These are phyloP conservation scores for Lachnellula occidentalis DNA, from an alignment of 2,329 filamentous ascomycete genomes.

Conservation along the genomic window DNA sequence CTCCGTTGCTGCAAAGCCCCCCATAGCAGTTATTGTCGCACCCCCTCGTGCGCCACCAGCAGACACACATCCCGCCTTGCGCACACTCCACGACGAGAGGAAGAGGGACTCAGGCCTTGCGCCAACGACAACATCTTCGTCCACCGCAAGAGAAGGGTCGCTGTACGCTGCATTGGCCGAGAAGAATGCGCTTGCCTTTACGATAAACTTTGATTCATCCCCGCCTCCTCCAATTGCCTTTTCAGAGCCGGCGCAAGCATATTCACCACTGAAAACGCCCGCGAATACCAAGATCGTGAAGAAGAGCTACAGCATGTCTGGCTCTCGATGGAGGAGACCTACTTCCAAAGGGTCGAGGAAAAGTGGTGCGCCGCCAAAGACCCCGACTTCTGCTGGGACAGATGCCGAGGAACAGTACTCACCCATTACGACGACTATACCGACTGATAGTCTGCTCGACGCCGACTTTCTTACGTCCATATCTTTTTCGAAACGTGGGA, in stretches of 20 bases:
- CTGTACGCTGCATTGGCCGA: constrained; percentile 23
- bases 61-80: constrained; percentile 28
- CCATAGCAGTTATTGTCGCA: constrained; percentile 40
- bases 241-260: neutral
- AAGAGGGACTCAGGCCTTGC: constrained; percentile 53
- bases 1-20: constrained; percentile 51
- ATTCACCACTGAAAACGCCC: neutral
- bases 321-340: constrained; percentile 17
- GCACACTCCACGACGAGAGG: constrained; percentile 33
- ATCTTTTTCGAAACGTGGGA: constrained; percentile 58
- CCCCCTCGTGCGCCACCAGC: constrained; percentile 24
- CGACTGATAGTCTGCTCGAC: constrained; percentile 50
- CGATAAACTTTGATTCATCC: constrained; percentile 23
- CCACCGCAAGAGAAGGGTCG: constrained; percentile 38
- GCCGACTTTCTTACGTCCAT: constrained; percentile 52
- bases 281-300: constrained; percentile 4
- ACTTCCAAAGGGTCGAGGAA: constrained; percentile 8
- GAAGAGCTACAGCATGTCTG: constrained; percentile 15
- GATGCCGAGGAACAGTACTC: constrained; percentile 35
- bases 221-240: neutral
- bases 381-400: constrained; percentile 18
- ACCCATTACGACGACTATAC: constrained; percentile 52
- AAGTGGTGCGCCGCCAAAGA: constrained; percentile 6
- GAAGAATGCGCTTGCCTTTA: constrained; percentile 19
- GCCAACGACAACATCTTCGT: constrained; percentile 37